phyloP scores from a whole-genome alignment of 2,329 filamentous ascomycete species.

The Xylariaceae sp. region DNA sequence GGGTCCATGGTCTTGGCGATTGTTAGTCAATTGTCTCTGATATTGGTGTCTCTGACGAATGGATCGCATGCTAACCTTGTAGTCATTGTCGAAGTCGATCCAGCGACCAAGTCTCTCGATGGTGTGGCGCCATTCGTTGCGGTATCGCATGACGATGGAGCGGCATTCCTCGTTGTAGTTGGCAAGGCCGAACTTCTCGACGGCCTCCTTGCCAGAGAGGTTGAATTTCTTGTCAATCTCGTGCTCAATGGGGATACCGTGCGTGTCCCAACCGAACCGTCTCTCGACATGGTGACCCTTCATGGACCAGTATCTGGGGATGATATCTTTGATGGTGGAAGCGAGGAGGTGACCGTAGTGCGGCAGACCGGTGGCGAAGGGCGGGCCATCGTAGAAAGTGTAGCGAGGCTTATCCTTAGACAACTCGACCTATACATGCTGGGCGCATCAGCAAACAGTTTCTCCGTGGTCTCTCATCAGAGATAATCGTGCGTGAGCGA shows the following conservation, averaged over 20 bases:
- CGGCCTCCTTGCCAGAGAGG: conserved; percentile 81
- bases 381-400: conserved; percentile 89
- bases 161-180: conserved; percentile 90
- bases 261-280: conserved; percentile 92
- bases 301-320: conserved; percentile 96
- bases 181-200: conserved; percentile 77
- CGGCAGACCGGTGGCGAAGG: conserved; percentile 66
- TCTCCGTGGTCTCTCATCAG: background rate
- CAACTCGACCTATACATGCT: conserved; percentile 58
- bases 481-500: background rate
- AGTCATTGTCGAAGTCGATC: conserved; percentile 98
- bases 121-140: conserved; percentile 79
- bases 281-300: conserved; percentile 89
- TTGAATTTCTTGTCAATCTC: conserved; percentile 96
- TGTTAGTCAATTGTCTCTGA: conserved; percentile 19
- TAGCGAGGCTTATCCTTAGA: conserved; percentile 78
- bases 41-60: background rate
- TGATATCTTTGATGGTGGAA: conserved; percentile 95
- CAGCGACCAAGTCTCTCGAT: conserved; percentile 86
- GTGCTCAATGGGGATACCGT: conserved; percentile 91
- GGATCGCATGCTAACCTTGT: conserved; percentile 58
- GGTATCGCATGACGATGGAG: conserved; percentile 88
- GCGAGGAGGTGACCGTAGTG: conserved; percentile 74
- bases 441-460: conserved; percentile 11
- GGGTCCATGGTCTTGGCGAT: conserved; percentile 73